Conservation (phyloP, 148 eudicot species). For the Vaccinium darrowii region DNA sequence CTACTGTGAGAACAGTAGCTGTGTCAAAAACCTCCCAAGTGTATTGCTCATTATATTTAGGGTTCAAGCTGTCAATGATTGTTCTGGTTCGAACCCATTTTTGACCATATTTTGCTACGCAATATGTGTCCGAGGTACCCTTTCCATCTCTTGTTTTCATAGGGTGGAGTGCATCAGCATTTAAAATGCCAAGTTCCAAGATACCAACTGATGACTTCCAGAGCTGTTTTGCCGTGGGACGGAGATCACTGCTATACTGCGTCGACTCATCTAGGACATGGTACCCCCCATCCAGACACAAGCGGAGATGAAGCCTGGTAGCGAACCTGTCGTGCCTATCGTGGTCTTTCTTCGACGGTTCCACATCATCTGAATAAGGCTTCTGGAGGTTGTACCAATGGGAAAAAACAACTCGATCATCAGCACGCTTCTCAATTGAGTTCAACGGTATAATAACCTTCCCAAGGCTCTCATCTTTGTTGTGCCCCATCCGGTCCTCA, state of each 20-base stretch:
- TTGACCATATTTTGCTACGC: slow-evolving; percentile 86
- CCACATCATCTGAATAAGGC: slow-evolving; percentile 41
- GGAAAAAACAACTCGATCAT: slow-evolving; percentile 54
- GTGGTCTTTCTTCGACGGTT: slow-evolving; percentile 36
- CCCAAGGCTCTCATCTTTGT: slow-evolving; percentile 67
- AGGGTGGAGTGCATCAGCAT: slow-evolving; percentile 61
- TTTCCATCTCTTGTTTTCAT: slow-evolving; percentile 71
- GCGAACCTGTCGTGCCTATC: slow-evolving; percentile 45
- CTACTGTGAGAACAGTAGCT: slow-evolving; percentile 79
- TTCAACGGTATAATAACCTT: slow-evolving; percentile 52
- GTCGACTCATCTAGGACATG: slow-evolving; percentile 92
- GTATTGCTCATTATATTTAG: slow-evolving; percentile 85
- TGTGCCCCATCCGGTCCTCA: slow-evolving; percentile 64
- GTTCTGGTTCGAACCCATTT: slow-evolving; percentile 90
- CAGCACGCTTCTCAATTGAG: slow-evolving; percentile 60
- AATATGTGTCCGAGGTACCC: slow-evolving; percentile 76
- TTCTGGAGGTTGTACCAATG: slow-evolving; percentile 66
- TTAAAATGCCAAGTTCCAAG: slow-evolving; percentile 71
- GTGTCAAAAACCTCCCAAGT: slow-evolving; percentile 92
- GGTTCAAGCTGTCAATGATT: slow-evolving; percentile 63
- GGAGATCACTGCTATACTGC: slow-evolving; percentile 79
- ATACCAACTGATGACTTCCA: slow-evolving; percentile 81
- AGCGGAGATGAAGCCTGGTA: slow-evolving; percentile 69
- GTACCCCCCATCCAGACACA: slow-evolving; percentile 88
- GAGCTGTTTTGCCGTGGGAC: slow-evolving; percentile 75